These are phyloP conservation scores for Suillus subaureus DNA, from an alignment of 768 basidiomycete species.

Conservation along the genomic window DNA sequence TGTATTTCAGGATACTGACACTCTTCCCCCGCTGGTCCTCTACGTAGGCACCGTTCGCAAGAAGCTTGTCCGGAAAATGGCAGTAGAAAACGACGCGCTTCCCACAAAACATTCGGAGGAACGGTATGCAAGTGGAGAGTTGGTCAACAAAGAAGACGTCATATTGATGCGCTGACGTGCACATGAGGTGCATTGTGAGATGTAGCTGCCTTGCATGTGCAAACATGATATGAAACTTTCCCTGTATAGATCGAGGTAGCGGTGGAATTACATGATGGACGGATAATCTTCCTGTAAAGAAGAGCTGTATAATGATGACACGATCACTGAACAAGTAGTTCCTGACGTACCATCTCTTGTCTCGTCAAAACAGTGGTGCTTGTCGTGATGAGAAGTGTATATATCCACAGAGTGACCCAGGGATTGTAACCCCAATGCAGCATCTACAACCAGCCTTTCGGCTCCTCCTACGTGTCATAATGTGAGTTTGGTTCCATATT, in stretches of 20 bases:
- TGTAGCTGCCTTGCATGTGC: conserved; percentile 90
- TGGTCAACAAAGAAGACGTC: conserved; percentile 97
- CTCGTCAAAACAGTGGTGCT: conserved; percentile 88
- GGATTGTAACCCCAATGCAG: conserved; percentile 84
- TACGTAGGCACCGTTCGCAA: conserved; percentile 67
- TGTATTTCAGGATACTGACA: conserved; percentile 57
- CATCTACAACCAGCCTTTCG: conserved; percentile 93
- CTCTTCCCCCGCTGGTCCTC: conserved; percentile 51
- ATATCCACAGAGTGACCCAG: conserved; percentile 85
- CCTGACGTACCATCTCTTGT: conserved; percentile 75
- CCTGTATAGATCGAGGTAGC: conserved; percentile 78
- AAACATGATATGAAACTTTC: conserved; percentile 85
- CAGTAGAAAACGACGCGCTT: conserved; percentile 96
- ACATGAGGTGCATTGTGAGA: conserved; percentile 67
- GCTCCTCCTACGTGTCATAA: conserved; percentile 71
- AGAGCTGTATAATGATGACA: conserved; percentile 2
- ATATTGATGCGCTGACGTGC: conserved; percentile 44
- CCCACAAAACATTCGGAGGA: conserved; percentile 64
- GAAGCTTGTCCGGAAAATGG: conserved; percentile 95
- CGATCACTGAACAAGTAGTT: background rate
- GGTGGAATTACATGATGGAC: conserved; percentile 75
- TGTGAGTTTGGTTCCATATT: background rate
- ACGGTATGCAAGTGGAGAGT: conserved; percentile 87
- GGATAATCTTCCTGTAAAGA: conserved; percentile 68
- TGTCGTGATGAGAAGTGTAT: conserved; percentile 93